Percentiles rank a stretch among this genome's conserved stretches.
Evolutionary conservation across 1,284 basidiomycete genomes (phyloP).

Genomic region (Agaricales sp.): DNA sequence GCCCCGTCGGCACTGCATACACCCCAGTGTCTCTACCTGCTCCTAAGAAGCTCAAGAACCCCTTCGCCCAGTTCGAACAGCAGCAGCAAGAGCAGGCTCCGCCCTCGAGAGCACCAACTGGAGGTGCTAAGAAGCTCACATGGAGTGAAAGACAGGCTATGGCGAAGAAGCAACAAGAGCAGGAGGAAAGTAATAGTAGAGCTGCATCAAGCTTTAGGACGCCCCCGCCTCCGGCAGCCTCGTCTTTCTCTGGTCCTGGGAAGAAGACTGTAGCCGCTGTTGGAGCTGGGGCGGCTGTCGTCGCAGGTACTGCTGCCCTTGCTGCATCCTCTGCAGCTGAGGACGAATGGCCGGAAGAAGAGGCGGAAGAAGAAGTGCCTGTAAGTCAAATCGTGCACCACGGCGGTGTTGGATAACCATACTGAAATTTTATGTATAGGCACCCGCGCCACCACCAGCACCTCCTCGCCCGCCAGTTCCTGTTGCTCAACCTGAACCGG

Average conservation of each 20-base stretch:
- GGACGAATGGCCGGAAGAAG: constrained; percentile 14
- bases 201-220: constrained; percentile 17
- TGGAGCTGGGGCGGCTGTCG: constrained; percentile 21
- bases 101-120: constrained; percentile 16
- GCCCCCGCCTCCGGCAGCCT: neutral
- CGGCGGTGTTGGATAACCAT: no score
- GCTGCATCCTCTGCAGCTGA: constrained; percentile 21
- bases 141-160: constrained; percentile 87
- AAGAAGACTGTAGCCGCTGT: constrained; percentile 25
- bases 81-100: constrained; percentile 25
- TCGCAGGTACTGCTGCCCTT: constrained; percentile 26
- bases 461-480: constrained; percentile 21
- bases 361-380: constrained; percentile 9
- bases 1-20: constrained; percentile 77
- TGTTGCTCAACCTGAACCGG: constrained; percentile 22
- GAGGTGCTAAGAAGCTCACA: constrained; percentile 64
- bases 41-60: constrained; percentile 83
- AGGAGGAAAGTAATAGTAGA: constrained; percentile 66
- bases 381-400: constrained; percentile 10
- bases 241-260: no score
- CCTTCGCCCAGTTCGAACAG: constrained; percentile 57
- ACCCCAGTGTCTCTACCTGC: constrained; percentile 75
- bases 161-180: constrained; percentile 76
- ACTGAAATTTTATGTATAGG: constrained; percentile 1
- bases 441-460: constrained; percentile 21